Conservation (phyloP, 306 rosid genomes). For the Cicer judaicum region DNA sequence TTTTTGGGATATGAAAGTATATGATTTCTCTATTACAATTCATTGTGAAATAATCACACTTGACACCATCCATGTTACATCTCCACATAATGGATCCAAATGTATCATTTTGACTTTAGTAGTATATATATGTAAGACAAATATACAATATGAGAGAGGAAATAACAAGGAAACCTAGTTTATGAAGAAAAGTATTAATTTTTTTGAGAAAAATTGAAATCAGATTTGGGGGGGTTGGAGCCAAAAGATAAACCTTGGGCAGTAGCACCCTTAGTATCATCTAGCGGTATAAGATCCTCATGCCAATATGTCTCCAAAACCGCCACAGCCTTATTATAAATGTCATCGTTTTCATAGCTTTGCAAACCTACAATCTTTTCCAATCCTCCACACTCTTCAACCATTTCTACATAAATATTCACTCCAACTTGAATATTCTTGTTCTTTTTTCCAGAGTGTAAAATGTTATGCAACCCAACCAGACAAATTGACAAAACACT, state of each 20-base stretch:
- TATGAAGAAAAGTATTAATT: too few species aligned
- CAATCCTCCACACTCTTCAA: conserved; percentile 87
- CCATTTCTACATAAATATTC: conserved; percentile 71
- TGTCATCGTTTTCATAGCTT: conserved; percentile 82
- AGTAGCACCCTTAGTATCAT: too few species aligned
- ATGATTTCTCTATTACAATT: too few species aligned
- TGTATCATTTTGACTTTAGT: background rate
- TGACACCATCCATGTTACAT: too few species aligned
- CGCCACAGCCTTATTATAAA: conserved; percentile 84
- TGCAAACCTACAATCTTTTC: conserved; percentile 87
- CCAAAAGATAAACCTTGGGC: too few species aligned
- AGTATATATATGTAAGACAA: background rate
- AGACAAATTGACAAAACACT: conserved; percentile 77
- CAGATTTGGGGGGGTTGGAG: too few species aligned
- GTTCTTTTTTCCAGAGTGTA: conserved; percentile 86
- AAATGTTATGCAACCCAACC: conserved; percentile 87
- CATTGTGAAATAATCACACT: too few species aligned
- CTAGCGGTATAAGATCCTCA: conserved; percentile 53
- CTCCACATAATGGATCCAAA: too few species aligned
- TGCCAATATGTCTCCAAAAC: conserved; percentile 87
- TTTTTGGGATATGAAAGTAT: too few species aligned
- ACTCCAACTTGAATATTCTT: conserved; percentile 55
- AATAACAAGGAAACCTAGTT: too few species aligned
- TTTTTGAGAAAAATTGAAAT: too few species aligned
- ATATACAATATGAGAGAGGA: background rate